phyloP scores from a whole-genome alignment of 495 filamentous ascomycete genomes.

The Talaromyces wortmannii region DNA sequence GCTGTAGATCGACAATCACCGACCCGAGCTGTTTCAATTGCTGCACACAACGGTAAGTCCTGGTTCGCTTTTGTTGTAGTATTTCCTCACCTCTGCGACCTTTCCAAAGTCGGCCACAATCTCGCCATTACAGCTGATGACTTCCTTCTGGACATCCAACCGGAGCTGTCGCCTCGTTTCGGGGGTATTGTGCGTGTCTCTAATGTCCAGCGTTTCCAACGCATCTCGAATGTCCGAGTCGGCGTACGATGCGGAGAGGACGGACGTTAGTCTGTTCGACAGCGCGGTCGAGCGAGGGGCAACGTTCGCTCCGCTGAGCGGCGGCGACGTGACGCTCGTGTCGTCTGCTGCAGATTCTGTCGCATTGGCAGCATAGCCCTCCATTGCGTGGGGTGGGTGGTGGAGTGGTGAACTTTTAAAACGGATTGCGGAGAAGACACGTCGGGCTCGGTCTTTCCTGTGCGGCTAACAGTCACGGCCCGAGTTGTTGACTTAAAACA shows the following conservation, averaged over 20 bases:
- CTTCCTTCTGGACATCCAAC: constrained; percentile 83
- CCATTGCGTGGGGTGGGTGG: constrained; percentile 20
- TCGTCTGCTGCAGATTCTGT: constrained; percentile 17
- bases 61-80: neutral
- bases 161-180: constrained; percentile 76
- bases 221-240: constrained; percentile 89
- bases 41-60: constrained; percentile 23
- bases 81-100: constrained; percentile 69
- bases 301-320: constrained; percentile 16
- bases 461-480: neutral
- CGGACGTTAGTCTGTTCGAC: constrained; percentile 68
- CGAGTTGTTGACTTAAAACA: neutral
- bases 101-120: constrained; percentile 86
- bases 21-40: constrained; percentile 83
- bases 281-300: constrained; percentile 53
- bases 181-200: constrained; percentile 64
- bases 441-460: neutral
- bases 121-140: constrained; percentile 87
- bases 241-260: constrained; percentile 87
- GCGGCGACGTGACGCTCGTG: constrained; percentile 14
- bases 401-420: neutral
- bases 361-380: constrained; percentile 31
- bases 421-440: constrained; percentile 3
- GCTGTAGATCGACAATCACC: constrained; percentile 70
- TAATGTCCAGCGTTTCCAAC: constrained; percentile 66